Percentiles rank a stretch among this genome's conserved stretches.
Conservation (phyloP, 2,329 filamentous ascomycete species). For the Aspergillus sojae region DNA sequence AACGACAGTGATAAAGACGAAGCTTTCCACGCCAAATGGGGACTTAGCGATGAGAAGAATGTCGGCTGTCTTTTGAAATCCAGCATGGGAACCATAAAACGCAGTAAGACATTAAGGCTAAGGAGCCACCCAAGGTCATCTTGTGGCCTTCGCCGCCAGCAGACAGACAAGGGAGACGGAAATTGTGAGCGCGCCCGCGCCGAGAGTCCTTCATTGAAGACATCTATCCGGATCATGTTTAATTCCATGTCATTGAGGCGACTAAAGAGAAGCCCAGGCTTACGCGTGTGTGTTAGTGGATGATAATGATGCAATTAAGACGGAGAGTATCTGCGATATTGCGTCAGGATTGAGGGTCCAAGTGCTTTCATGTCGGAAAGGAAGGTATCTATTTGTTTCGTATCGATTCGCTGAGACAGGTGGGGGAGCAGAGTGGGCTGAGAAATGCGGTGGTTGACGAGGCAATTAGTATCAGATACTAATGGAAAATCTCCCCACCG, state of each 20-base stretch:
- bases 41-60: slow-evolving; percentile 13
- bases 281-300: slow-evolving; percentile 17
- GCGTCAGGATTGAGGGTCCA: slow-evolving; percentile 9
- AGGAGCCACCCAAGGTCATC: slow-evolving; percentile 9
- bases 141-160: not conserved
- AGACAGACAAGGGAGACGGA: slow-evolving; percentile 6
- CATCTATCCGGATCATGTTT: slow-evolving; percentile 21
- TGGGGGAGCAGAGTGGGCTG: slow-evolving; percentile 6
- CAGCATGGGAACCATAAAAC: slow-evolving; percentile 8
- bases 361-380: not conserved
- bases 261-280: slow-evolving; percentile 16
- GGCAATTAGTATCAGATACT: slow-evolving; percentile 16
- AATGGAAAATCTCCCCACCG: not conserved
- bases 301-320: slow-evolving; percentile 19
- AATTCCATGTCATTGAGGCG: slow-evolving; percentile 23
- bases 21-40: not conserved
- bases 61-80: slow-evolving; percentile 1
- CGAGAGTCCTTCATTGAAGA: slow-evolving; percentile 13
- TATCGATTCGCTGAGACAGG: slow-evolving; percentile 10
- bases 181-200: not conserved
- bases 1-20: not conserved
- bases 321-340: slow-evolving; percentile 11
- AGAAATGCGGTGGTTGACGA: slow-evolving; percentile 16
- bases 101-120: slow-evolving; percentile 15
- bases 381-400: slow-evolving; percentile 13